These are phyloP conservation scores for Ceratonia siliqua DNA, from an alignment of 306 rosid species.

Conservation along the genomic window DNA sequence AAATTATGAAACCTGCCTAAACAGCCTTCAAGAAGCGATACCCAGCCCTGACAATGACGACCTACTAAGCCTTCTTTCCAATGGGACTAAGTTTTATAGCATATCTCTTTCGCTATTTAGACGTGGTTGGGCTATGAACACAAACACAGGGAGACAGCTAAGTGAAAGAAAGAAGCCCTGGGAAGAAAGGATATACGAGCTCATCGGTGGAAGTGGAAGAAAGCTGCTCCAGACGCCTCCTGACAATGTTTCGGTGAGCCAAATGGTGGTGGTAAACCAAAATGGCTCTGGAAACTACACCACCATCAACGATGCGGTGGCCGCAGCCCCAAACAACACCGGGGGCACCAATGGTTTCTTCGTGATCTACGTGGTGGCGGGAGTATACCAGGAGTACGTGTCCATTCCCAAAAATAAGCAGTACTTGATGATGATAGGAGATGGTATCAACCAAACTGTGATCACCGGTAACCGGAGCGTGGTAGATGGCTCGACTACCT, in stretches of 20 bases:
- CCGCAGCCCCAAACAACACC: constrained; percentile 39
- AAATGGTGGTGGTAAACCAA: constrained; percentile 33
- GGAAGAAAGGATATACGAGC: constrained; percentile 14
- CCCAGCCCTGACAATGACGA: not conserved
- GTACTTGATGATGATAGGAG: constrained; percentile 36
- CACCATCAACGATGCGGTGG: constrained; percentile 35
- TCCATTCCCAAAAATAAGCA: constrained; percentile 25
- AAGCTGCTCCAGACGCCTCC: constrained; percentile 23
- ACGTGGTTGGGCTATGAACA: not conserved
- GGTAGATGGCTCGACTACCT: constrained; percentile 27
- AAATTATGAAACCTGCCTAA: constrained; percentile 36
- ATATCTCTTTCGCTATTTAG: constrained; percentile 31
- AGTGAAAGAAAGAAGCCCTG: not conserved
- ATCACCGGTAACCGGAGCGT: constrained; percentile 30
- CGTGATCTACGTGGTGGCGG: constrained; percentile 31
- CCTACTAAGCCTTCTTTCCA: constrained; percentile 13
- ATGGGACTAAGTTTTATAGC: constrained; percentile 32
- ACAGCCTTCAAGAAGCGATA: constrained; percentile 18
- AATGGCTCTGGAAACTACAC: constrained; percentile 38
- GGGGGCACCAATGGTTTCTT: not conserved
- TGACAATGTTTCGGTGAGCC: constrained; percentile 11
- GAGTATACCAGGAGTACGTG: constrained; percentile 29
- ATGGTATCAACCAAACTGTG: constrained; percentile 32
- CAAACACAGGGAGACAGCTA: constrained; percentile 7
- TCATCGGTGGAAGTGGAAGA: not conserved